These are phyloP conservation scores for Eugenia klotzschiana DNA, from an alignment of 441 rosid species.

Conservation along the genomic window DNA sequence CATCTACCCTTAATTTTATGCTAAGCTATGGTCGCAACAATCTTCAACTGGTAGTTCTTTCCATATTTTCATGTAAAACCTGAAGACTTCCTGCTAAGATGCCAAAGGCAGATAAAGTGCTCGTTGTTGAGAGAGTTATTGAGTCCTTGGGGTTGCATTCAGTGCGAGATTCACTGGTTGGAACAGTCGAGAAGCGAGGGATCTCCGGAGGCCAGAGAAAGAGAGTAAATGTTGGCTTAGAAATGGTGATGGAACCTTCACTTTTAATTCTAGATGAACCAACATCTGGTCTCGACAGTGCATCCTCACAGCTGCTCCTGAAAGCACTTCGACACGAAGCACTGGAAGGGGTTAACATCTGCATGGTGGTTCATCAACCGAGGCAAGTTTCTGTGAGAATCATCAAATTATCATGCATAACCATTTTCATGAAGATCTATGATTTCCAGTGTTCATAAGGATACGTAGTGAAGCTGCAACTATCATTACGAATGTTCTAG, in stretches of 20 bases:
- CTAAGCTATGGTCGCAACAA: neutral
- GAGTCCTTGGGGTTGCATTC: constrained; percentile 75
- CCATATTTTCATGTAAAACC: neutral
- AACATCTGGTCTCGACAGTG: constrained; percentile 26
- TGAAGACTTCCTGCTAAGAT: constrained; percentile 62
- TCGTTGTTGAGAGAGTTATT: constrained; percentile 85
- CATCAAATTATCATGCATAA: neutral
- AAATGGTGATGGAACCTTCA: constrained; percentile 24
- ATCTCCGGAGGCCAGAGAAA: constrained; percentile 29
- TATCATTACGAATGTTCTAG: neutral
- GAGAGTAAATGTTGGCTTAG: constrained; percentile 25
- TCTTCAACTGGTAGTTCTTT: neutral
- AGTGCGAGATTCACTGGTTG: constrained; percentile 74
- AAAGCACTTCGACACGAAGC: constrained; percentile 95
- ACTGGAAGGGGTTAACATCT: constrained; percentile 89
- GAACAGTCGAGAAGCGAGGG: constrained; percentile 72
- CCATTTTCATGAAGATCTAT: neutral
- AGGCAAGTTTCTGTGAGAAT: neutral
- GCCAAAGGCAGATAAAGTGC: constrained; percentile 66
- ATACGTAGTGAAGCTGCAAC: neutral
- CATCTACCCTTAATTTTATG: neutral
- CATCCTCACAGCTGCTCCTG: constrained; percentile 74
- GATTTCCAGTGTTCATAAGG: neutral
- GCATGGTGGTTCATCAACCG: constrained; percentile 93
- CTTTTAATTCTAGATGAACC: constrained; percentile 26